Percentiles rank a stretch among this genome's conserved stretches.
Conservation (phyloP, 805 yeast genomes). For the Candida nemodendra region DNA sequence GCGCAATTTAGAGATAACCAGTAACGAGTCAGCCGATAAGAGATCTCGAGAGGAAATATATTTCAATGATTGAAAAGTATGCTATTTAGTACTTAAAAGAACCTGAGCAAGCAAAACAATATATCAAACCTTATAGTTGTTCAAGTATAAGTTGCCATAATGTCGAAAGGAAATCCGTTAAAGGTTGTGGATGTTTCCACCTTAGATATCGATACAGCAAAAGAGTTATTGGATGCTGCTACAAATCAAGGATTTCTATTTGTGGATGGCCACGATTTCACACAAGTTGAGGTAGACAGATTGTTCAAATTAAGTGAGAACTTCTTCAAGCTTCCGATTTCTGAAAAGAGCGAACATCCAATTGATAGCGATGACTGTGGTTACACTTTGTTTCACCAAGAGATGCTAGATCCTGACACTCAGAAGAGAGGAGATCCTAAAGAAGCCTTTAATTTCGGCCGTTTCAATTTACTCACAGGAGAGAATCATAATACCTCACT, state of each 20-base stretch:
- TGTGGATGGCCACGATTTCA: conserved; percentile 52
- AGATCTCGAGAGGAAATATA: too few species aligned
- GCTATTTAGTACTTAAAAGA: too few species aligned
- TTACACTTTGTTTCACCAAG: conserved; percentile 37
- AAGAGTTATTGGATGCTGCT: conserved; percentile 43
- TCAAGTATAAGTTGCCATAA: too few species aligned
- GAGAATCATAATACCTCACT: conserved; percentile 33
- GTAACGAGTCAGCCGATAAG: too few species aligned
- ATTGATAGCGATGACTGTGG: conserved; percentile 44
- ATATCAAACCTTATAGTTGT: too few species aligned
- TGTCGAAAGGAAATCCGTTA: conserved; percentile 43
- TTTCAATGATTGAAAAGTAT: too few species aligned
- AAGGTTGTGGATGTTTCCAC: conserved; percentile 43
- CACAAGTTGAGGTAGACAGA: conserved; percentile 39
- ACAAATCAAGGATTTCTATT: conserved; percentile 50
- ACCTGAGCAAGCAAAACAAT: too few species aligned
- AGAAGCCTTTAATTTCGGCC: conserved; percentile 65
- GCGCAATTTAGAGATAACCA: too few species aligned
- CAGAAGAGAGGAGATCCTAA: conserved; percentile 53
- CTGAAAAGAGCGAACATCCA: conserved; percentile 33
- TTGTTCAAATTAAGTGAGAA: conserved; percentile 32
- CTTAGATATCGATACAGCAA: conserved; percentile 34
- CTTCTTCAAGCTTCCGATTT: conserved; percentile 39
- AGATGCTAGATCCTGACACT: conserved; percentile 36
- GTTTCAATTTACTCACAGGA: conserved; percentile 50